Conservation (phyloP, 2,329 filamentous ascomycete species). For the Verticillium klebahnii region DNA sequence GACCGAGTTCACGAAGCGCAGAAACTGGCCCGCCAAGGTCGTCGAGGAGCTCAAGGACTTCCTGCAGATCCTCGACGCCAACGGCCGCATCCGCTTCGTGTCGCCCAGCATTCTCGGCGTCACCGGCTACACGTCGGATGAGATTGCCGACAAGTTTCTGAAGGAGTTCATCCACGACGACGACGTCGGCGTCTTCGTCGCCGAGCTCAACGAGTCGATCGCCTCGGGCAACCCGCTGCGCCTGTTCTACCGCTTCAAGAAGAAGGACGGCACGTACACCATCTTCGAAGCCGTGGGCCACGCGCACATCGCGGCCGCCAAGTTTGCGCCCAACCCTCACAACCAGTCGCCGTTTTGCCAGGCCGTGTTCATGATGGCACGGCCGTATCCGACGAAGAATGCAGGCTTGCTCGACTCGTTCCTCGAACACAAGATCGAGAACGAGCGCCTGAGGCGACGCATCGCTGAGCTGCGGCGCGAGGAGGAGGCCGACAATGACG, state of each 20-base stretch:
- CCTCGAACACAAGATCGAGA: conserved; percentile 94
- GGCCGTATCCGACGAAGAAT: conserved; percentile 86
- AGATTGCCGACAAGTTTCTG: conserved; percentile 71
- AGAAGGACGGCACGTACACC: conserved; percentile 64
- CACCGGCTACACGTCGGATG: conserved; percentile 68
- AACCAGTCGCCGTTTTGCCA: conserved; percentile 70
- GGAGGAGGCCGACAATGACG: conserved; percentile 74
- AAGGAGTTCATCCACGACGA: conserved; percentile 82
- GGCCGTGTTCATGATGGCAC: conserved; percentile 89
- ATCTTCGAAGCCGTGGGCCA: conserved; percentile 94
- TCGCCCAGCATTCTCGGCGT: conserved; percentile 72
- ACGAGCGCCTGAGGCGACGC: conserved; percentile 77
- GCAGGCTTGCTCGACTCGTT: conserved; percentile 84
- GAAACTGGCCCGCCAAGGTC: conserved; percentile 82
- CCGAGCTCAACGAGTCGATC: conserved; percentile 87
- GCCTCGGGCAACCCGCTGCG: conserved; percentile 73
- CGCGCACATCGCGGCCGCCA: conserved; percentile 74
- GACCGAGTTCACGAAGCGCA: conserved; percentile 56
- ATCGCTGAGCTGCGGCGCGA: conserved; percentile 83
- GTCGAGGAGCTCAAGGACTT: conserved; percentile 88
- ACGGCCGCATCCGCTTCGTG: conserved; percentile 80
- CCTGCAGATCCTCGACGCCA: conserved; percentile 78
- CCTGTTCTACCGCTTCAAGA: conserved; percentile 82
- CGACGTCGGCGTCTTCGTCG: conserved; percentile 75
- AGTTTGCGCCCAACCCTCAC: conserved; percentile 56